phyloP scores from a whole-genome alignment of 2,329 filamentous ascomycete species.

The Allantophomopsis cytisporea region DNA sequence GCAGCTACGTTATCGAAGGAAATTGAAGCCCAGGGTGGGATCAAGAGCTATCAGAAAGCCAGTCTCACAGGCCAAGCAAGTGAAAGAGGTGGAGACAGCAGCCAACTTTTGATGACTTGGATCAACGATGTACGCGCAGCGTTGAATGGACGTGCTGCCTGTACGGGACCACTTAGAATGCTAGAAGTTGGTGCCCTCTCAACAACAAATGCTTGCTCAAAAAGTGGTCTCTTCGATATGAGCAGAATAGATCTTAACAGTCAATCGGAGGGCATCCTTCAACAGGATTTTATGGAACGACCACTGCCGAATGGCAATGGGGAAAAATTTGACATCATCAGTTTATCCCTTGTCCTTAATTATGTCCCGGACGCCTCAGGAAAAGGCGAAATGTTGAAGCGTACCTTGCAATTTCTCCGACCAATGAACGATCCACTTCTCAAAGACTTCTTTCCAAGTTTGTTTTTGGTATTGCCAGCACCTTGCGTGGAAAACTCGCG shows the following conservation, averaged over 20 bases:
- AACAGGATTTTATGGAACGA: conserved; percentile 90
- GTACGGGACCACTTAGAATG: conserved; percentile 38
- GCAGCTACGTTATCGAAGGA: conserved; percentile 33
- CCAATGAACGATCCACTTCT: conserved; percentile 10
- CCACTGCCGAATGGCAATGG: conserved; percentile 49
- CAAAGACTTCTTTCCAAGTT: conserved; percentile 39
- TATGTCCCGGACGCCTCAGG: conserved; percentile 69
- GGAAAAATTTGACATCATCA: conserved; percentile 77
- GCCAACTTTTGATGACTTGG: conserved; percentile 50
- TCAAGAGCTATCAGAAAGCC: conserved; percentile 51
- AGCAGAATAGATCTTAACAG: conserved; percentile 84
- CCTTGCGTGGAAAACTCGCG: conserved; percentile 84
- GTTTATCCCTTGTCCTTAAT: conserved; percentile 84
- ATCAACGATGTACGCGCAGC: conserved; percentile 24
- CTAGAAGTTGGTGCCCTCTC: conserved; percentile 86
- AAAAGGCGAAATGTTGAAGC: conserved; percentile 74
- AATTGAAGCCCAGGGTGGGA: conserved; percentile 43
- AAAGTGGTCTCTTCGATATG: conserved; percentile 55
- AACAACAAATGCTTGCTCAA: conserved; percentile 71
- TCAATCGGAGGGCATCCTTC: conserved; percentile 64
- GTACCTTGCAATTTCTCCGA: conserved; percentile 56
- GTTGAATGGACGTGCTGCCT: conserved; percentile 8
- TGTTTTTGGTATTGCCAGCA: conserved; percentile 84
- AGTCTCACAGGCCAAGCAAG: conserved; percentile 55
- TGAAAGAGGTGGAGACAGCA: conserved; percentile 55